Conservation (phyloP, 2,329 filamentous ascomycete genomes). For the Botrytis squamosa region DNA sequence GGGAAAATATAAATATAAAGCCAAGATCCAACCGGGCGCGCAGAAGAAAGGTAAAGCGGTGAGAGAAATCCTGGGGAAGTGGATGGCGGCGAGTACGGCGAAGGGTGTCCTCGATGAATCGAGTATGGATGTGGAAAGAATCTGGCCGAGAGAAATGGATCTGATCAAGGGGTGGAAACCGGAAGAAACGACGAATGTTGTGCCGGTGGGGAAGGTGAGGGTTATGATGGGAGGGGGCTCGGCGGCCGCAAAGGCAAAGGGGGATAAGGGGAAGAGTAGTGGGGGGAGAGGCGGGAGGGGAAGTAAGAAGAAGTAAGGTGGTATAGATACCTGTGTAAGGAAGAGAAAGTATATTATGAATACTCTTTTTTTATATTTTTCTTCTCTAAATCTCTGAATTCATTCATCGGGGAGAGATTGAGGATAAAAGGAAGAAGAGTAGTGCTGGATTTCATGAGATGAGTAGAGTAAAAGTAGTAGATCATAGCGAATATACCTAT, state of each 20-base stretch:
- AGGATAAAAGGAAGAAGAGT: no score
- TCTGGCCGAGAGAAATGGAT: conserved; percentile 86
- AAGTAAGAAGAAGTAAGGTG: conserved; percentile 29
- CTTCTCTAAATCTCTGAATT: no score
- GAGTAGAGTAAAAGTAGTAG: no score
- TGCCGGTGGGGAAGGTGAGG: conserved; percentile 77
- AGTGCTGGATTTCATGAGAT: no score
- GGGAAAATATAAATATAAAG: conserved; percentile 82
- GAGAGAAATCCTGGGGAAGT: conserved; percentile 81
- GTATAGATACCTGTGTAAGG: no score
- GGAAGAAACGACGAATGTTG: conserved; percentile 74
- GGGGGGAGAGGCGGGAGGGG: conserved; percentile 31
- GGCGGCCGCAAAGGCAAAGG: conserved; percentile 30
- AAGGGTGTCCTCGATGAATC: conserved; percentile 62
- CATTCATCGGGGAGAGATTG: no score
- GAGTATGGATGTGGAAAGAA: conserved; percentile 64
- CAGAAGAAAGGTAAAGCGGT: conserved; percentile 94
- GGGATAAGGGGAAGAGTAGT: conserved; percentile 36
- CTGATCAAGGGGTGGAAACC: conserved; percentile 77
- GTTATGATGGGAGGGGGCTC: conserved; percentile 68
- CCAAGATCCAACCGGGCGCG: conserved; percentile 85
- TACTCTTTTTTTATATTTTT: no score
- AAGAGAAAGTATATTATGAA: no score
- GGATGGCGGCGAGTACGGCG: conserved; percentile 61
- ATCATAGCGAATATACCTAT: no score